Base-by-base conservation (phyloP, 2,329 filamentous ascomycete genomes). In the Endothia cerciana region DNA sequence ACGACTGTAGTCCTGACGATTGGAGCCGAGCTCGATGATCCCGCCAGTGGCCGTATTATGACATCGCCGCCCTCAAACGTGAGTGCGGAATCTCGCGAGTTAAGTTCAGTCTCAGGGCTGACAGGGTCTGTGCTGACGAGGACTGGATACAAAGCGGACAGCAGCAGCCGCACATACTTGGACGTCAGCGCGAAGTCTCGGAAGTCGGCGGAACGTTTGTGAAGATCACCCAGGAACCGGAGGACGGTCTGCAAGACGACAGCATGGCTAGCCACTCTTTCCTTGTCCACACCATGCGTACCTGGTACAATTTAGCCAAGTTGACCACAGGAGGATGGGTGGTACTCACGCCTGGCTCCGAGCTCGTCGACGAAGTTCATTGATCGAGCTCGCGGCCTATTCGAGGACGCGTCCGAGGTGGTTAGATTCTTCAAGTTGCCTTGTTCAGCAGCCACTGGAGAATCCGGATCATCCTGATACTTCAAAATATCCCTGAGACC, bases 21-120 rank as follows among this genome's bases (percentile, higher is more conserved):
- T 0, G 91, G 90, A 72, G 87, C 81, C 7, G 85, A 82, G 36
- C 83, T 79, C 3, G 85, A 83, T 19, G 88, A 87, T 0, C 87
- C 79, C 25, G 79, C 88, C 4, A 92, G 84, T 0, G 92, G 92
- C 17, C 91, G 88, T 67, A 96, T 91, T 30, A 94, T 90, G 1
- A 97, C 90, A 76, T 94, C 92, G 55, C 90, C 89, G 1, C 93
- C 93, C 70, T 95, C 92, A 70, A 97, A 97, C 0, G 88, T 94
- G 65, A 97, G 84, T 1, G 88, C 86, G 13, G 91, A 91, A 70
- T 94, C 90, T 71, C 91, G 86, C 19, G 93, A 94, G 71, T 93
- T 89, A n/a, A 98, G 80, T 76, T 99, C 95, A 0, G 89, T 91
- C 72, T 95, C 91, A 0, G 95, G 89, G 63, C 87, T 90, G 47